These are phyloP conservation scores for Erythrobasidium hasegawianum DNA, from an alignment of 1,284 basidiomycete species.

Conservation along the genomic window DNA sequence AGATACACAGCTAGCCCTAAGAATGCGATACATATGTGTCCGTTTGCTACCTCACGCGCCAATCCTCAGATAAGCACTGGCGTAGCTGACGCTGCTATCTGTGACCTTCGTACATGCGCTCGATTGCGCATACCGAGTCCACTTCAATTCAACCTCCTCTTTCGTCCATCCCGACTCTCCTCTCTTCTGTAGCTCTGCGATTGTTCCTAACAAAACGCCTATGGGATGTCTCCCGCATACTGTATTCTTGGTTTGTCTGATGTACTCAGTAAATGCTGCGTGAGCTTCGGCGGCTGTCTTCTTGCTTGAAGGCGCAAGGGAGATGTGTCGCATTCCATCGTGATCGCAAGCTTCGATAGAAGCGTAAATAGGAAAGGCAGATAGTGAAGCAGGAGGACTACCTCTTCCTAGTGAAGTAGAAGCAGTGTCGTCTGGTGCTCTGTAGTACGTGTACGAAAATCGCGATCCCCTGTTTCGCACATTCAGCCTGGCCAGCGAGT, in stretches of 20 bases:
- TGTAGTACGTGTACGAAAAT: constrained; percentile 89
- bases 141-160: constrained; percentile 57
- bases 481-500: background rate
- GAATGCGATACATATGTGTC: too few species aligned
- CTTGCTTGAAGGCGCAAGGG: constrained; percentile 56
- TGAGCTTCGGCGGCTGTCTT: constrained; percentile 58
- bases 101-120: constrained; percentile 63
- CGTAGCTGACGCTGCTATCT: constrained; percentile 93
- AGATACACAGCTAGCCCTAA: too few species aligned
- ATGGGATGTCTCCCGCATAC: constrained; percentile 97
- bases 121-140: constrained; percentile 91
- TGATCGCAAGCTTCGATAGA: constrained; percentile 73
- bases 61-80: constrained; percentile 68
- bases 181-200: constrained; percentile 59
- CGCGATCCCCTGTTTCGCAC: constrained; percentile 71
- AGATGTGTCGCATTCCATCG: constrained; percentile 70
- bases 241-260: constrained; percentile 82
- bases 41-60: background rate
- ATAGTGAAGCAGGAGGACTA: constrained; percentile 50
- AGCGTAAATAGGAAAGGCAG: constrained; percentile 58
- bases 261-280: constrained; percentile 66
- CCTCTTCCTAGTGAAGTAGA: constrained; percentile 56
- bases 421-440: constrained; percentile 58
- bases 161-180: constrained; percentile 33
- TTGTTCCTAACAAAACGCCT: constrained; percentile 76